Evolutionary conservation across 1,284 basidiomycete genomes (phyloP), one percentile per base, ranked within the genome.

Genomic region (Sporisorium iseilematis-ciliati): DNA sequence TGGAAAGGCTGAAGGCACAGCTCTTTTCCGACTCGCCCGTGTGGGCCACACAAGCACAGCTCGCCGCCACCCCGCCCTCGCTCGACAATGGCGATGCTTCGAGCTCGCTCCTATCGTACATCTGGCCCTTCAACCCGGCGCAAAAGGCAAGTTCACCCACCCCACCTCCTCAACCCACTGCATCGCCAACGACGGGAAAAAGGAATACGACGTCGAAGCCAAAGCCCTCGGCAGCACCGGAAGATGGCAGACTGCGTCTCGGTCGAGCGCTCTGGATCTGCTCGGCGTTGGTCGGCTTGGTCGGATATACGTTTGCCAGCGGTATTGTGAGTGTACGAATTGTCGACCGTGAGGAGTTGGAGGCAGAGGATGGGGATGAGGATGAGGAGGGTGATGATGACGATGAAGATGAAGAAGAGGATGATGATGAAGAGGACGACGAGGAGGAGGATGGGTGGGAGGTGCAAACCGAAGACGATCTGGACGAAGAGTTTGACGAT

Each of bases 311-410:
- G n/a, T 68, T 80, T 57, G 70, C 71, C 25, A 79, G 75, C 41
- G 80, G 80, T 41, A 73, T 82, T 67, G 73, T 82, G 61, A 77
- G 71, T 66, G 71, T 82, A 31, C 62, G 73, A 49, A 60, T 63
- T 16, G 61, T 60, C 20, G 67, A 72, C 23, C 52, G 53, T 11
- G 70, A 56, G 3, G 68, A 56, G 18, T 50, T 61, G 4, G 55
- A 59, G 46, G 58, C 63, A 18, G 62, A 63, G 11, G 71, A 58
- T 5, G 67, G 53, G 3, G 64, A 63, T 0, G 66, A 57, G 6
- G 65, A 61, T 1, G 60, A 71, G 1, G 75, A 67, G 0, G 74
- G 62, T 2, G 70, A 66, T 0, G 69, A 60, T 5, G 64, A 60
- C 0, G 54, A 46, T 11, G 54, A 38, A 0, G 43, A 46, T 1